Conservation (phyloP, 1,139 yeast genomes). For the Yamadazyma sp. region DNA sequence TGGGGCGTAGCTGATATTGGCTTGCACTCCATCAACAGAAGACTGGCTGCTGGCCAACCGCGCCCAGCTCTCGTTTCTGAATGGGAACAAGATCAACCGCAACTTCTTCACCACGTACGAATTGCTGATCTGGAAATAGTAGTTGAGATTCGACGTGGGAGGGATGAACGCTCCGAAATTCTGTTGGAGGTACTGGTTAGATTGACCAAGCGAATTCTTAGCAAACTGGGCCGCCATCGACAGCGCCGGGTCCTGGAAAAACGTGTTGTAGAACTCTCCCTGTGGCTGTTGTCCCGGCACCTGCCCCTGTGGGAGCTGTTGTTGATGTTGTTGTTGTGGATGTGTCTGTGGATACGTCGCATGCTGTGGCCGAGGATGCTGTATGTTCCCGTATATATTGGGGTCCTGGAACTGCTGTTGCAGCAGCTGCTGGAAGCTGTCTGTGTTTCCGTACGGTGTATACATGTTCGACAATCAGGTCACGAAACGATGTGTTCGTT, state of each 20-base stretch:
- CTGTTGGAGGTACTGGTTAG: slow-evolving; percentile 73
- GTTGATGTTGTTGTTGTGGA: slow-evolving; percentile 25
- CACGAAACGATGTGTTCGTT: no score
- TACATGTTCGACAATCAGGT: no score
- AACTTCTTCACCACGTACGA: slow-evolving; percentile 78
- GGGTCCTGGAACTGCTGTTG: slow-evolving; percentile 11
- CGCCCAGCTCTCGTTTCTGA: slow-evolving; percentile 78
- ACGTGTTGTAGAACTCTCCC: slow-evolving; percentile 25
- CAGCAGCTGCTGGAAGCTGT: slow-evolving; percentile 9
- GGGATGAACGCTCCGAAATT: slow-evolving; percentile 60
- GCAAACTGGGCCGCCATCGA: slow-evolving; percentile 90
- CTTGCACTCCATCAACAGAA: slow-evolving; percentile 17
- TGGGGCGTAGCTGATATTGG: slow-evolving; percentile 48
- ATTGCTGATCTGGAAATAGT: slow-evolving; percentile 91
- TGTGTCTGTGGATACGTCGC: slow-evolving; percentile 12
- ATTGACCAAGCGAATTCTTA: slow-evolving; percentile 70
- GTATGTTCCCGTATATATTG: slow-evolving; percentile 17
- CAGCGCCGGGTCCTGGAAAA: slow-evolving; percentile 78
- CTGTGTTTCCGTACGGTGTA: slow-evolving; percentile 42
- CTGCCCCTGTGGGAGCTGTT: slow-evolving; percentile 11
- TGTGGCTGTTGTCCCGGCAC: slow-evolving; percentile 9
- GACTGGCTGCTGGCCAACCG: slow-evolving; percentile 51
- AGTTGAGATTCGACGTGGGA: slow-evolving; percentile 57
- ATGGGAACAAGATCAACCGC: slow-evolving; percentile 78
- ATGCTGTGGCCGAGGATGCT: slow-evolving; percentile 30